phyloP scores from a whole-genome alignment of 768 basidiomycete genomes.

The Austroboletus festivus region DNA sequence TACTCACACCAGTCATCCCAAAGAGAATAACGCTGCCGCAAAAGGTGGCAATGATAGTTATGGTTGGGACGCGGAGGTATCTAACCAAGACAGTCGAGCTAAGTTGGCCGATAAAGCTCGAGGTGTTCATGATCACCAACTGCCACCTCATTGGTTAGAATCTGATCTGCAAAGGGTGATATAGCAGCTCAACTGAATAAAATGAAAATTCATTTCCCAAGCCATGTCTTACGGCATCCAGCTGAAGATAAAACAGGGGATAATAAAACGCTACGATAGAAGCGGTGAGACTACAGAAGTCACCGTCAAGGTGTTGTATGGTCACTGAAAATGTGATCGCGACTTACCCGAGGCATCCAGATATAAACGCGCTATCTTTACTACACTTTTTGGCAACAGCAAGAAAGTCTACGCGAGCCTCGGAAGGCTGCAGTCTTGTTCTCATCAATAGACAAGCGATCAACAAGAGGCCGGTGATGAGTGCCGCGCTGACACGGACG shows the following conservation, averaged over 20 bases:
- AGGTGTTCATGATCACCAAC: conserved; percentile 56
- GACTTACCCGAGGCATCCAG: conserved; percentile 27
- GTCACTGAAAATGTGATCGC: background rate
- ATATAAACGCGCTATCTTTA: conserved; percentile 25
- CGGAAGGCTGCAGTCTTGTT: conserved; percentile 37
- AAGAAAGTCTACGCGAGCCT: conserved; percentile 21
- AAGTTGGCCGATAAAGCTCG: conserved; percentile 52
- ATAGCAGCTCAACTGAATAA: conserved; percentile 44
- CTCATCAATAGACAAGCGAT: conserved; percentile 41
- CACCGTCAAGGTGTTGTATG: background rate
- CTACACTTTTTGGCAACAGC: conserved; percentile 19
- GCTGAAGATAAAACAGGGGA: conserved; percentile 59
- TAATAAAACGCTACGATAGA: conserved; percentile 46
- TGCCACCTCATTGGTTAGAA: conserved; percentile 17
- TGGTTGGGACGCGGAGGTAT: conserved; percentile 41
- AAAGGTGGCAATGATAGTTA: conserved; percentile 34
- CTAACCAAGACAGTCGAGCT: conserved; percentile 45
- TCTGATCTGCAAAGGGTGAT: background rate
- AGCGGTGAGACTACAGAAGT: conserved; percentile 23
- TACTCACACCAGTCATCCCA: conserved; percentile 43
- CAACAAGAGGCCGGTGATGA: conserved; percentile 38
- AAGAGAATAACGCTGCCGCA: conserved; percentile 42
- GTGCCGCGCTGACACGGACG: conserved; percentile 40
- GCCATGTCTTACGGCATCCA: conserved; percentile 48
- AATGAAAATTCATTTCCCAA: conserved; percentile 50